Evolutionary conservation across 2,329 filamentous ascomycete genomes (phyloP).

Genomic region (Neurospora sp.): DNA sequence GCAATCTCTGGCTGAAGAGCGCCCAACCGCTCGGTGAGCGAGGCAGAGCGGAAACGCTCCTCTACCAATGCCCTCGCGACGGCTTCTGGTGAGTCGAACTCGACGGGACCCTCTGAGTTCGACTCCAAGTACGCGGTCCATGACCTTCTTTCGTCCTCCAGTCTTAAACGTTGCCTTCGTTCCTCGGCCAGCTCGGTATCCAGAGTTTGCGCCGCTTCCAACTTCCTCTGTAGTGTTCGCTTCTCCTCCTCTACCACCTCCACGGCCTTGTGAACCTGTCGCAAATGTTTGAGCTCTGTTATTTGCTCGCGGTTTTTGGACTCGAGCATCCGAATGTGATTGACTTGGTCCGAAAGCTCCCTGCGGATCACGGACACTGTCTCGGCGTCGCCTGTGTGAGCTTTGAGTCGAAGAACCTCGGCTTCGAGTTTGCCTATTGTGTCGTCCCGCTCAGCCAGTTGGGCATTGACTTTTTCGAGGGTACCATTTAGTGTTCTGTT

Average conservation of each 20-base stretch:
- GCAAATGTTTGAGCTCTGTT: conserved; percentile 68
- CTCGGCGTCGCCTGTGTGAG: conserved; percentile 77
- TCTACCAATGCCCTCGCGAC: conserved; percentile 76
- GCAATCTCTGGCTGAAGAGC: conserved; percentile 66
- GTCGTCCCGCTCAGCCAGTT: conserved; percentile 57
- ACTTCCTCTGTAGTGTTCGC: conserved; percentile 63
- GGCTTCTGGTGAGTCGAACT: conserved; percentile 81
- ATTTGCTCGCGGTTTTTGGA: conserved; percentile 69
- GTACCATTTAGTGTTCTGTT: conserved; percentile 43
- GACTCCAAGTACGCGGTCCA: conserved; percentile 79
- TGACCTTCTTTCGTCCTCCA: conserved; percentile 78
- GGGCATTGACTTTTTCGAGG: conserved; percentile 53
- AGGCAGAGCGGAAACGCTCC: conserved; percentile 69
- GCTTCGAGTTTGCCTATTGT: conserved; percentile 69
- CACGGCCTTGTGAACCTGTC: conserved; percentile 74
- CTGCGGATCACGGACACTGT: conserved; percentile 76
- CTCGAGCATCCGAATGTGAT: conserved; percentile 82
- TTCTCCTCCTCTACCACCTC: conserved; percentile 96
- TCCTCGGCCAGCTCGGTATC: conserved; percentile 71
- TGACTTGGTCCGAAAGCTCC: conserved; percentile 83
- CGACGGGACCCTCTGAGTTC: conserved; percentile 47
- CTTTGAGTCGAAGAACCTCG: conserved; percentile 74
- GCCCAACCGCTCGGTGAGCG: conserved; percentile 72
- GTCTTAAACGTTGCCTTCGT: conserved; percentile 68
- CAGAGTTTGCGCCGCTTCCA: conserved; percentile 64